These are phyloP conservation scores for Fennellomyces sp. DNA, from an alignment of 371 early-diverging fungal genomes.

Conservation along the genomic window DNA sequence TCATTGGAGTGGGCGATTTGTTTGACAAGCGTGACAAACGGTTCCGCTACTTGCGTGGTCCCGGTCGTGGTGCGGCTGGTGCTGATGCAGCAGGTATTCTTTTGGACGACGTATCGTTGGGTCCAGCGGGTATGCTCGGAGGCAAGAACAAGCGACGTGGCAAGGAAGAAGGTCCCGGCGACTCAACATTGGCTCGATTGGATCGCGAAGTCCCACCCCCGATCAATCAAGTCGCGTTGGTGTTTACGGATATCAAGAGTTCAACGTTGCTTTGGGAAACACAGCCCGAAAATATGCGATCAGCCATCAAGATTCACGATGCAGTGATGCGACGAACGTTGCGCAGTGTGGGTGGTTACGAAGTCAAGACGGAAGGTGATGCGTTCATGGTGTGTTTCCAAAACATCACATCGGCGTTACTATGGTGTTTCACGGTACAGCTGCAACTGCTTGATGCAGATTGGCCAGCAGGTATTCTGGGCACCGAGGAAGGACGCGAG, in stretches of 20 bases:
- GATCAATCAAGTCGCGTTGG: conserved; percentile 82
- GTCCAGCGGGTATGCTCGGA: conserved; percentile 23
- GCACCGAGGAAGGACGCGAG: conserved; percentile 78
- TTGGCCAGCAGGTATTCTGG: conserved; percentile 93
- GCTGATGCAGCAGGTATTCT: conserved; percentile 24
- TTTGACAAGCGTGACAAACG: conserved; percentile 58
- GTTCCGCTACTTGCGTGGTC: conserved; percentile 26
- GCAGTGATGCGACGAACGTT: conserved; percentile 83
- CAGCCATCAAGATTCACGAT: conserved; percentile 91
- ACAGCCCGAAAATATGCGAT: conserved; percentile 84
- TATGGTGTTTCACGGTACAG: conserved; percentile 93
- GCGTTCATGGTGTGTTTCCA: conserved; percentile 96
- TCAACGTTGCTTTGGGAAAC: conserved; percentile 95
- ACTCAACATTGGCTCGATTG: conserved; percentile 66
- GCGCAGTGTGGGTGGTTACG: conserved; percentile 89
- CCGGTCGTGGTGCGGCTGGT: conserved; percentile 23
- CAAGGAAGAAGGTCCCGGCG: conserved; percentile 58
- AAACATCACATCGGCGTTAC: conserved; percentile 81
- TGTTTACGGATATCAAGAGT: conserved; percentile 96
- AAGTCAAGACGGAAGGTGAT: conserved; percentile 98
- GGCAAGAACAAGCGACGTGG: conserved; percentile 45
- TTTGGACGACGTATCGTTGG: conserved; percentile 27
- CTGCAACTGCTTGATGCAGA: conserved; percentile 81
- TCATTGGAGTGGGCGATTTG: conserved; percentile 79
- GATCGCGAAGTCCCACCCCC: conserved; percentile 88